phyloP scores from a whole-genome alignment of 768 basidiomycete species.

The Serendipita indica region DNA sequence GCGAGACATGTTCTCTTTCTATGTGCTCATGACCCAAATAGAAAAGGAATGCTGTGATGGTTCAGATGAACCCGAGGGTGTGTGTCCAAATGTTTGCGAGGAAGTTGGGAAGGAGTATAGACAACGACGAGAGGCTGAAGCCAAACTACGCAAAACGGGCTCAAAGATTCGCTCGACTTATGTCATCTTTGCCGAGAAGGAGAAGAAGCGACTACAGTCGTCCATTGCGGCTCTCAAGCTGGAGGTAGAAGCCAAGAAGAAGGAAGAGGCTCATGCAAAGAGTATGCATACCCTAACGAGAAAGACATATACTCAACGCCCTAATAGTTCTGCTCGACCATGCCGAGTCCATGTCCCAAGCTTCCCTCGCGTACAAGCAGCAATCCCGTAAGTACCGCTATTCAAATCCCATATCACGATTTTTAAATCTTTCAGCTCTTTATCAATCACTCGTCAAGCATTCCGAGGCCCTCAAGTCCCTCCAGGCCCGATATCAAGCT shows the following conservation, averaged over 20 bases:
- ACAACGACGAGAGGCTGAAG: constrained; percentile 53
- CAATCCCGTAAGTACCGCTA: constrained; percentile 51
- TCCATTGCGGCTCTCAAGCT: constrained; percentile 36
- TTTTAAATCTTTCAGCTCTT: constrained; percentile 39
- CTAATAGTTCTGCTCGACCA: constrained; percentile 56
- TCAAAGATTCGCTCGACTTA: constrained; percentile 84
- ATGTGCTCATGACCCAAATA: constrained; percentile 23
- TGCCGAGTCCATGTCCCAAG: constrained; percentile 63
- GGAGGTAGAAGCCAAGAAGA: constrained; percentile 49
- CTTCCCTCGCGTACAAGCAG: constrained; percentile 71
- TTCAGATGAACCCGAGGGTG: constrained; percentile 72
- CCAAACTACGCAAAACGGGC: constrained; percentile 75
- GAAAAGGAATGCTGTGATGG: constrained; percentile 93
- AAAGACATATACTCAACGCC: neutral
- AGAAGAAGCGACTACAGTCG: constrained; percentile 68
- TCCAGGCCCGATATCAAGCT: constrained; percentile 55
- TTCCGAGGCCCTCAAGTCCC: constrained; percentile 56
- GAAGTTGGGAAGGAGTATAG: constrained; percentile 58
- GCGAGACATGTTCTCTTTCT: neutral
- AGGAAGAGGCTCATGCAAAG: constrained; percentile 32
- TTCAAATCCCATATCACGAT: neutral
- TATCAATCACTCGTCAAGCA: constrained; percentile 64
- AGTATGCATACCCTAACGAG: neutral
- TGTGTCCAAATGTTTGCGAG: constrained; percentile 65
- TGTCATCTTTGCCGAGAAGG: constrained; percentile 73